Percentiles rank a stretch among this genome's conserved stretches.
phyloP scores from a whole-genome alignment of 768 basidiomycete genomes.

The Lactarius sanguifluus region DNA sequence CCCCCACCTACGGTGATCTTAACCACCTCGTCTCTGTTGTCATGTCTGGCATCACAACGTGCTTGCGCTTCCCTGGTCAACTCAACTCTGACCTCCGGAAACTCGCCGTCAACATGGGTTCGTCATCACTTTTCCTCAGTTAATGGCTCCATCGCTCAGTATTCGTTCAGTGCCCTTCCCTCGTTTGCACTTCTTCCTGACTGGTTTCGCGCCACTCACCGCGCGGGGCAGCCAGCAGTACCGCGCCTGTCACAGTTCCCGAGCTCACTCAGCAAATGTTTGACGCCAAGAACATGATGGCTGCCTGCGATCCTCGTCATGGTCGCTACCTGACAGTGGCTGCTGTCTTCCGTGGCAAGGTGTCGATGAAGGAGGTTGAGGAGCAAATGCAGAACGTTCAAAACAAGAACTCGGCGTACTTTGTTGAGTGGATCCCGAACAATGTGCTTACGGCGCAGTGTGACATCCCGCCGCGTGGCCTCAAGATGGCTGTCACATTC shows the following conservation, averaged over 20 bases:
- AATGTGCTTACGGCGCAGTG: conserved; percentile 98
- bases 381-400: conserved; percentile 98
- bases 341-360: conserved; percentile 98
- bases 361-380: conserved; percentile 99
- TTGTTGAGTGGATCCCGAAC: conserved; percentile 99
- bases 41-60: conserved; percentile 99
- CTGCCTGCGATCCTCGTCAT: conserved; percentile 93
- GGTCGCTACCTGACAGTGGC: conserved; percentile 98
- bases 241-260: conserved; percentile 95
- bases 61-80: conserved; percentile 99
- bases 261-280: conserved; percentile 99
- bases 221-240: conserved; percentile 93
- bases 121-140: conserved; percentile 33
- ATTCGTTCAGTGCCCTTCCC: conserved; percentile 81
- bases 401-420: conserved; percentile 97
- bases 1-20: conserved; percentile 95
- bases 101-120: conserved; percentile 98
- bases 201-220: conserved; percentile 92
- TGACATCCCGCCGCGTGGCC: conserved; percentile 92
- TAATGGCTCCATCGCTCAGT: conserved; percentile 13
- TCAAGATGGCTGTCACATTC: conserved; percentile 98
- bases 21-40: conserved; percentile 98
- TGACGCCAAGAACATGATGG: conserved; percentile 99
- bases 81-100: conserved; percentile 98
- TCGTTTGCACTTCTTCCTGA: conserved; percentile 99